These are phyloP conservation scores for Mallotus japonicus DNA, from an alignment of 441 rosid genomes.

Conservation along the genomic window DNA sequence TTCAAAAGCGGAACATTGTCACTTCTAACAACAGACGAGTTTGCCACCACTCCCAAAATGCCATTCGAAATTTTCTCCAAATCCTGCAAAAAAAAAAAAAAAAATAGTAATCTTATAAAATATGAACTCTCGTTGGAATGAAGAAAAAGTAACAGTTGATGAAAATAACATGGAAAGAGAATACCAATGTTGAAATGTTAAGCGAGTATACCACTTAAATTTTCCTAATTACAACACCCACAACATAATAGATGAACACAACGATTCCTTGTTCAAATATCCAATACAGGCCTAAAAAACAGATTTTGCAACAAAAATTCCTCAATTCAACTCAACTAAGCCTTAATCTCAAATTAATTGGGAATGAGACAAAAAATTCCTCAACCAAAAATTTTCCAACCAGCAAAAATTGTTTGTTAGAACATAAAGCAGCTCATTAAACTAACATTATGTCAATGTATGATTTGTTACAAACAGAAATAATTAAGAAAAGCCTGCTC, in stretches of 20 bases:
- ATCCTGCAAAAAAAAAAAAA: slow-evolving; percentile 49
- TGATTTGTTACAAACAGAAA: too few species aligned
- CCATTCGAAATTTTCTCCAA: slow-evolving; percentile 31
- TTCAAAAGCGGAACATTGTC: slow-evolving; percentile 56
- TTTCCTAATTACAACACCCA: background rate
- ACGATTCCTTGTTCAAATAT: too few species aligned
- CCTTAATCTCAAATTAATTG: too few species aligned
- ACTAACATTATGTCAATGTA: too few species aligned
- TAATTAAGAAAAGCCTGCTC: too few species aligned
- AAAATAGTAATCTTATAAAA: too few species aligned
- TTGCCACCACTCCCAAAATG: slow-evolving; percentile 22
- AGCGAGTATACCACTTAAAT: background rate
- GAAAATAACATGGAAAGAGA: background rate
- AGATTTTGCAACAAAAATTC: too few species aligned
- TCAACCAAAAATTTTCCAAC: background rate
- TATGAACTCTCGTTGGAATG: slow-evolving; percentile 2
- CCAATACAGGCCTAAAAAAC: too few species aligned
- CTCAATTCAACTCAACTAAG: too few species aligned
- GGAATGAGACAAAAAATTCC: background rate
- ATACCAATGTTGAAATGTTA: background rate
- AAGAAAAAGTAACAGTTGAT: background rate
- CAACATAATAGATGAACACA: background rate
- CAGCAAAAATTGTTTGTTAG: background rate
- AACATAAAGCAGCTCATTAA: background rate
- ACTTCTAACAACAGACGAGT: slow-evolving; percentile 24